Percentiles rank a stretch among this genome's conserved stretches.
Evolutionary conservation across 306 rosid genomes (phyloP).

Genomic region (Gastrolobium villosum): DNA sequence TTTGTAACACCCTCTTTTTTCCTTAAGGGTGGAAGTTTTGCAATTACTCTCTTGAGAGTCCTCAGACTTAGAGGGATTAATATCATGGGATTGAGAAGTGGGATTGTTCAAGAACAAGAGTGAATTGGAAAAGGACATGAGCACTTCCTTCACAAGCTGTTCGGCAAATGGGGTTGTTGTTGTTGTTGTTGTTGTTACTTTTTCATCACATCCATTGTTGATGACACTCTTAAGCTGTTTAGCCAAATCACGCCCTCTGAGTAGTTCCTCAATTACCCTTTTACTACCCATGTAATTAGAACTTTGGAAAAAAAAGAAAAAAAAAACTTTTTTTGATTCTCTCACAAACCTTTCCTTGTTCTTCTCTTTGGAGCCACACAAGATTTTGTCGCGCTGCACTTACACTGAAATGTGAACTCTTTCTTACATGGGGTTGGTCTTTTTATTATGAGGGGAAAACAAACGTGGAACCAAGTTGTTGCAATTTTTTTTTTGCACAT

Average conservation of each 20-base stretch:
- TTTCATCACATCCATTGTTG: not conserved
- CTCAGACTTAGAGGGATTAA: constrained; percentile 46
- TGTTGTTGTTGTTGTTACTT: not conserved
- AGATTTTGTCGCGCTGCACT: not conserved
- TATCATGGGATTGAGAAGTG: constrained; percentile 18
- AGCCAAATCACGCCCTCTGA: constrained; percentile 54
- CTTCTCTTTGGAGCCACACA: not conserved
- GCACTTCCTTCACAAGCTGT: constrained; percentile 48
- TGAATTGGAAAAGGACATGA: constrained; percentile 55
- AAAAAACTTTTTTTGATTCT: too few relatives aligned
- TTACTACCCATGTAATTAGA: not conserved
- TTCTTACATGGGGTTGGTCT: not conserved
- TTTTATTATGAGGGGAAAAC: not conserved
- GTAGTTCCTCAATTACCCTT: constrained; percentile 52
- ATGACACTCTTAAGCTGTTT: constrained; percentile 49
- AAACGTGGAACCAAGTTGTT: not conserved
- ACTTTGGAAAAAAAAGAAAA: too few relatives aligned
- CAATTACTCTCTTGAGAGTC: constrained; percentile 60
- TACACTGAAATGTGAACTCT: constrained; percentile 8
- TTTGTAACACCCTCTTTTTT: constrained; percentile 65
- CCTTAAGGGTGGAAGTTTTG: constrained; percentile 49
- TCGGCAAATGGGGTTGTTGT: constrained; percentile 39
- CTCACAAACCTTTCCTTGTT: not conserved
- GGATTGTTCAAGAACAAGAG: constrained; percentile 48
- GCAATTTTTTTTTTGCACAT: constrained; percentile 18